phyloP scores from a whole-genome alignment of 1,139 yeast species.

The Diutina sp. region DNA sequence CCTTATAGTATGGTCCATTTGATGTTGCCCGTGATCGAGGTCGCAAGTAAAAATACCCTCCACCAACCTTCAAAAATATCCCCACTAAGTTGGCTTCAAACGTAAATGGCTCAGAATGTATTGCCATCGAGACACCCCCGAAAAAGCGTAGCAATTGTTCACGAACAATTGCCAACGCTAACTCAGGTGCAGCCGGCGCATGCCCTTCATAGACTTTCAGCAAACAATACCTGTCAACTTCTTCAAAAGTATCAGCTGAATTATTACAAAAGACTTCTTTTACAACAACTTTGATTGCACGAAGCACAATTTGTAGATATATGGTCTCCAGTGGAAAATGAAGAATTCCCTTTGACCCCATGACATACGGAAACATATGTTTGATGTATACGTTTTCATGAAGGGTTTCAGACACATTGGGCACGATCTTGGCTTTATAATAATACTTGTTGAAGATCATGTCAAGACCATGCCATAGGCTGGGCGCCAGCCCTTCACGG shows the following conservation, averaged over 20 bases:
- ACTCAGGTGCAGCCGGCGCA: not conserved
- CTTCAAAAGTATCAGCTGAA: not conserved
- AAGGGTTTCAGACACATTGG: not conserved
- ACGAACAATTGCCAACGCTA: not conserved
- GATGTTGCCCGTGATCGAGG: not conserved
- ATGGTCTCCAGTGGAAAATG: not conserved
- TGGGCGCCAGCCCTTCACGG: not conserved
- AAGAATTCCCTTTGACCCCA: not conserved
- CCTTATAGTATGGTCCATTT: not conserved
- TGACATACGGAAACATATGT: not conserved
- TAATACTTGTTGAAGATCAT: not conserved
- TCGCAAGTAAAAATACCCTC: not conserved
- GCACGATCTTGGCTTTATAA: not conserved
- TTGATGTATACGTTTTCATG: not conserved
- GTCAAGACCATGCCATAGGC: not conserved
- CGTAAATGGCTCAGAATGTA: not conserved
- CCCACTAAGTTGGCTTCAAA: not conserved
- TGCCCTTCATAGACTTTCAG: not conserved
- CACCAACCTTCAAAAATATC: not conserved
- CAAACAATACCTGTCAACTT: not conserved
- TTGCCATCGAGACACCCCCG: not conserved
- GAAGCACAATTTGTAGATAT: not conserved
- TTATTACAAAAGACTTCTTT: not conserved
- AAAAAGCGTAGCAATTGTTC: not conserved
- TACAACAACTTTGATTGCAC: not conserved